Base-by-base conservation (phyloP, 1,139 yeast species). In the Candida sp. region DNA sequence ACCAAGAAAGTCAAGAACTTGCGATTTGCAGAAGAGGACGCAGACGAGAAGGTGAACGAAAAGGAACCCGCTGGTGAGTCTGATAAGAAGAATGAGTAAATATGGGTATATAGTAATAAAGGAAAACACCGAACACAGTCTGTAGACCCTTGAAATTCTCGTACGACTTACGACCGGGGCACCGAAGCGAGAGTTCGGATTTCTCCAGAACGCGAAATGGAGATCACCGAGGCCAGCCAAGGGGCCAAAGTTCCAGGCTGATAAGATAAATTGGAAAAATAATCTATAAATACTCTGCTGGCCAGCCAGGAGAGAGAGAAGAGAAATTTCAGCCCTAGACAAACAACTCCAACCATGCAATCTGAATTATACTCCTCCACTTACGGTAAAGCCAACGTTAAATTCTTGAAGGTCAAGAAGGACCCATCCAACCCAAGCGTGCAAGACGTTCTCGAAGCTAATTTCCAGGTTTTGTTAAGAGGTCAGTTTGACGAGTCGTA, bases 301-400 rank as follows among this genome's bases (percentile, higher is more conserved):
- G 9, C 23, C 38, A n/a, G 6, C 17, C 23, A 37, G 11, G 11
- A 37, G 7, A 25, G 11, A 23, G 8, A 25, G 26, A 38, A 23
- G 11, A 23, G 17, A 11, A 38, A 38, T 25, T 4, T 9, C 25
- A 3, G 7, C 8, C 25, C 30, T 17, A 38, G 6, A 54, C 54
- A 30, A 38, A 3, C 34, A 17, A 41, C 32, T 32, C 27, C 31
- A n/a, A 45, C 44, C 39, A 42, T 42, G 54, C 44, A 48, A 47
- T 47, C 42, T 57, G 52, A 66, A 62, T 68, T 79, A 58, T 53
- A 72, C 47, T 62, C 66, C 32, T 86, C 93, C 17, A 77, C 90
- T 25, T 91, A 92, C 79, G 98, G 98, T 59, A 92, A 92, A 70
- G 96, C 84, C 67, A 90, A 91, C 71, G 97, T 92, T 66, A 90